Base-by-base conservation (phyloP, 352 stramenopile genomes). In the Phytophthora pistaciae region DNA sequence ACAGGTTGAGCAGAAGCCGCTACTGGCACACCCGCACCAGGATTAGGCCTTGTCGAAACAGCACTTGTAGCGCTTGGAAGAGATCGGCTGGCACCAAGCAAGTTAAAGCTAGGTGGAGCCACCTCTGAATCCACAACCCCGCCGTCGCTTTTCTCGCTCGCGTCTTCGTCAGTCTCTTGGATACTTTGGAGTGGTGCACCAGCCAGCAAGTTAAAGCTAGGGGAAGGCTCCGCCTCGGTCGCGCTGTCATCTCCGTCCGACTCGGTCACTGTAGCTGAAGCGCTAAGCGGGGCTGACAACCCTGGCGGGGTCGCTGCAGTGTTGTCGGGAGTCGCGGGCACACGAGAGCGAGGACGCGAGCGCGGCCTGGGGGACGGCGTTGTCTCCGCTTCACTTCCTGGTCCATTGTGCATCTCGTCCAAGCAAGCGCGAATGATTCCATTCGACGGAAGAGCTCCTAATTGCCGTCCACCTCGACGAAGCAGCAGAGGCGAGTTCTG, bases 381-480 rank as follows among this genome's bases (percentile, higher is more conserved):
- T 21, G 14, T 49, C 21, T 74, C 54, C 31, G 33, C 21, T 31
- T 64, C 57, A 25, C 36, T 42, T 42, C 42, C 70, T 2, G 29
- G 10, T 21, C n/a, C 60, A 29, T 70, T 66, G 13, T 78, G 69
- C 49, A 93, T 42, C 53, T 89, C 59, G 13, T 91, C 66, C 8
- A 95, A 66, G 72, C 84, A 94, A 3, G 86, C 77, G 29, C 67
- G 78, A 55, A 95, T 91, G 25, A 95, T 82, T 3, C 88, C 78
- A 58, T 84, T 73, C 3, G 76, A 80, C 2, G 83, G 88, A 29
- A 95, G 40, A 16, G 76, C 69, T 14, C 70, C 61, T 36, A 82
- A 66, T 18, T 86, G 72, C 7, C 76, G 68, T 13, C 74, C 80
- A 4, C 84, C 75, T 68, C 78, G 79, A 18, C 66, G 62, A 5